Evolutionary conservation across 257 asterid species (phyloP).

Genomic region (Salvia splendens): DNA sequence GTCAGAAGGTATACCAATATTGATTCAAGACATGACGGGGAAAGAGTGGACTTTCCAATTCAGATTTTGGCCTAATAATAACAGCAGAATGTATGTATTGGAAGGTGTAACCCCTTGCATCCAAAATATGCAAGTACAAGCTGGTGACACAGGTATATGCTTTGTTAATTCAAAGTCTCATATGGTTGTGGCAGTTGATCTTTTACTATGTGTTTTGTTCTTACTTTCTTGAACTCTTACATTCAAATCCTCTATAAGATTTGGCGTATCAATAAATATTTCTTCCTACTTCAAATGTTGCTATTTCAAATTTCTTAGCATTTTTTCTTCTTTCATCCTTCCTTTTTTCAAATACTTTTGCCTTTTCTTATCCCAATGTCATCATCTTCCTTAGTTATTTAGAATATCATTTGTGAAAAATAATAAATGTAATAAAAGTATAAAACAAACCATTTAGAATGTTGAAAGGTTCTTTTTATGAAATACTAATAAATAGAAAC

Average conservation of each 20-base stretch:
- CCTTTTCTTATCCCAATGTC: neutral
- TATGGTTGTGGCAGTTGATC: constrained; percentile 27
- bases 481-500: constrained; percentile 9
- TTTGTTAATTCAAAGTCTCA: neutral
- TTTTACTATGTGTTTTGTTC: constrained; percentile 37
- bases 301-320: neutral
- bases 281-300: constrained; percentile 4
- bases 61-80: constrained; percentile 98
- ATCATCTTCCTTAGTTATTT: neutral
- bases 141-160: constrained; percentile 93
- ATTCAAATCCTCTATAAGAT: constrained; percentile 2
- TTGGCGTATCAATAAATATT: neutral
- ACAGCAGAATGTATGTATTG: constrained; percentile 97
- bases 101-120: constrained; percentile 99
- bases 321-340: neutral
- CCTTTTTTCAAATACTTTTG: neutral
- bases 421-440: neutral
- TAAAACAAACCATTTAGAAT: neutral
- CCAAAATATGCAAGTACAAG: constrained; percentile 94
- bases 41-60: constrained; percentile 97
- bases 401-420: neutral
- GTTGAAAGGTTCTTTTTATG: neutral
- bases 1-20: constrained; percentile 91
- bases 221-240: neutral
- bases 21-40: constrained; percentile 93